Percentiles rank a stretch among this genome's conserved stretches.
These are phyloP conservation scores for Teratosphaeria destructans DNA, from an alignment of 2,329 filamentous ascomycete genomes.

Conservation along the genomic window DNA sequence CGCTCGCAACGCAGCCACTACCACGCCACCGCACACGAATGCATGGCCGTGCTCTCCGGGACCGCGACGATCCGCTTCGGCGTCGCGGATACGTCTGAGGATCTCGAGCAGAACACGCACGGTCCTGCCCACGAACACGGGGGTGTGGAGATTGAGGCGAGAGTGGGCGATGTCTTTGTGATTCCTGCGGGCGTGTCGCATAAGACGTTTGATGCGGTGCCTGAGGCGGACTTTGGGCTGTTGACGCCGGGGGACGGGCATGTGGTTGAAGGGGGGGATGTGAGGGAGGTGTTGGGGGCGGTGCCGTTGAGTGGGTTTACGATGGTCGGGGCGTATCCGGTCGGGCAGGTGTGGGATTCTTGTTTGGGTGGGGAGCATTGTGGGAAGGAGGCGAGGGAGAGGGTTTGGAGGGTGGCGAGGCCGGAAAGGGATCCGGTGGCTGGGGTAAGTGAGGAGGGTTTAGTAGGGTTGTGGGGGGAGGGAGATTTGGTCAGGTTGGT, in stretches of 20 bases:
- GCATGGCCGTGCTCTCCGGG: constrained; percentile 47
- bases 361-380: constrained; percentile 35
- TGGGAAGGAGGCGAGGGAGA: constrained; percentile 32
- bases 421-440: constrained; percentile 41
- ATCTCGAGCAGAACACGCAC: constrained; percentile 31
- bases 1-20: constrained; percentile 47
- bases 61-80: constrained; percentile 46
- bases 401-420: constrained; percentile 37
- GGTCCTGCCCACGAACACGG: constrained; percentile 34
- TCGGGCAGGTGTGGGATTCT: constrained; percentile 42
- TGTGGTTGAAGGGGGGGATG: constrained; percentile 25
- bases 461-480: constrained; percentile 26
- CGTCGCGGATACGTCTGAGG: constrained; percentile 37
- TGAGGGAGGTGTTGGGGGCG: constrained; percentile 25
- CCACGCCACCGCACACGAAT: constrained; percentile 47
- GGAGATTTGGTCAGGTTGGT: not conserved
- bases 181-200: constrained; percentile 48
- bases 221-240: constrained; percentile 29
- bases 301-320: constrained; percentile 37
- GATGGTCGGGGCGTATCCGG: constrained; percentile 50
- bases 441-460: constrained; percentile 28
- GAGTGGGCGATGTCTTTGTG: constrained; percentile 48
- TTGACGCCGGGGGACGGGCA: constrained; percentile 37
- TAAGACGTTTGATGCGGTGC: constrained; percentile 40
- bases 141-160: constrained; percentile 39